Evolutionary conservation across 2,329 filamentous ascomycete species (phyloP).

Genomic region (Macrophomina pseudophaseolina): DNA sequence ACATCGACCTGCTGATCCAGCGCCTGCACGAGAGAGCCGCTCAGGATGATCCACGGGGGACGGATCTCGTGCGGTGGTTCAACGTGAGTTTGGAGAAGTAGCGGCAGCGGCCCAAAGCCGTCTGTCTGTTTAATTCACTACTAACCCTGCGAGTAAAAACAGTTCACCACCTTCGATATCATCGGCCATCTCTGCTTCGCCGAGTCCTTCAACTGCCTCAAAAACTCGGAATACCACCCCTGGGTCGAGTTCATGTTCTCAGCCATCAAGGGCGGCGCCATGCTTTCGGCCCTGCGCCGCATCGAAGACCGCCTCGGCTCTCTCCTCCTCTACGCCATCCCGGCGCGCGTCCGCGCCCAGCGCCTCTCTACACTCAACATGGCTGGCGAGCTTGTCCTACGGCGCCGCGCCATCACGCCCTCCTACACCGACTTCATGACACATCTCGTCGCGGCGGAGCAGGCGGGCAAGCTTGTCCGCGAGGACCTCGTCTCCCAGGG

Average conservation of each 20-base stretch:
- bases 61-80: conserved; percentile 12
- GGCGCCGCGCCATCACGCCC: conserved; percentile 7
- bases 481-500: neutral
- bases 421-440: conserved; percentile 21
- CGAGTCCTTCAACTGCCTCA: conserved; percentile 36
- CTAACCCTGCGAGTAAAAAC: neutral
- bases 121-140: too few species aligned
- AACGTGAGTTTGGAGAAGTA: neutral
- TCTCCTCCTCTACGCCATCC: neutral
- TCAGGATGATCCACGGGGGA: neutral
- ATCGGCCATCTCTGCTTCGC: conserved; percentile 37
- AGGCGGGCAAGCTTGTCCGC: neutral
- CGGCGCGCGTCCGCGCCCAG: neutral
- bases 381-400: conserved; percentile 22
- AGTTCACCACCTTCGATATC: conserved; percentile 36
- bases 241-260: conserved; percentile 36
- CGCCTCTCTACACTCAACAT: neutral
- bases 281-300: neutral
- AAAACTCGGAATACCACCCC: conserved; percentile 34
- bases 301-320: neutral
- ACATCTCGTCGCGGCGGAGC: neutral
- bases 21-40: conserved; percentile 3
- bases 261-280: neutral
- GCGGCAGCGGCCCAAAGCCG: too few species aligned
- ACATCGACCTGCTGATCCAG: conserved; percentile 39